Base-by-base conservation (phyloP, 1,284 basidiomycete species). In the Cutaneotrichosporon cutaneum region DNA sequence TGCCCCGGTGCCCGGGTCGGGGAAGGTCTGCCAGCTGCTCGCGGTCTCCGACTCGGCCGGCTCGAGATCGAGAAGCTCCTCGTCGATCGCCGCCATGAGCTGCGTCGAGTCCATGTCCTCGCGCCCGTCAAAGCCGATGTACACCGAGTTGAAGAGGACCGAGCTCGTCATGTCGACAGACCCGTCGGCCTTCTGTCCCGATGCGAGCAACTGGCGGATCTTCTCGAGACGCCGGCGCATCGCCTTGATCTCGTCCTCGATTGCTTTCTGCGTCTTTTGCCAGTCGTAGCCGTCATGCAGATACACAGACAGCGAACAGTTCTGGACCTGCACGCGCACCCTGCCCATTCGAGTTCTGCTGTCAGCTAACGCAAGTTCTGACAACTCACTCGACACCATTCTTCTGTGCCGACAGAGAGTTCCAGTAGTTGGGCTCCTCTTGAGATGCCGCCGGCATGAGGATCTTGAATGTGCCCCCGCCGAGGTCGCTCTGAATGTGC, bases 281-380 rank as follows among this genome's bases (percentile, higher is more conserved):
- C 95, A 99, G 74, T 99, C 96, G 72, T 94, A 99, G 0, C 95
- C 94, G 61, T 94, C 91, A 72, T 94, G 89, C 7, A 98, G 82
- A 61, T 87, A 83, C 35, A 96, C 72, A 0, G 83, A 84, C 42
- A 90, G 75, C 63, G 89, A 82, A 52, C 84, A 86, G 54, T 88
- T 80, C 51, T 85, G 82, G 2, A 90, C 69, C 22, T 85, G 83
- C 39, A 92, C 72, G 30, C 70, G 66, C 3, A 64, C 32, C 57
- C 65, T 68, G 56, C 68, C 66, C 36, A 65, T 22, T 3, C 58
- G 59, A 4, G 67, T 68, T 24, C 70, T 71, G 36, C 13, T n/a
- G 30, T 63, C 56, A 62, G 60, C 4, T 26, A 7, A 16, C 30
- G 11, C 30, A 24, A 16, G 6, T 0, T 22, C n/a, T 10, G 21